phyloP scores from a whole-genome alignment of 1,284 basidiomycete species.

The Porodaedalea pini region DNA sequence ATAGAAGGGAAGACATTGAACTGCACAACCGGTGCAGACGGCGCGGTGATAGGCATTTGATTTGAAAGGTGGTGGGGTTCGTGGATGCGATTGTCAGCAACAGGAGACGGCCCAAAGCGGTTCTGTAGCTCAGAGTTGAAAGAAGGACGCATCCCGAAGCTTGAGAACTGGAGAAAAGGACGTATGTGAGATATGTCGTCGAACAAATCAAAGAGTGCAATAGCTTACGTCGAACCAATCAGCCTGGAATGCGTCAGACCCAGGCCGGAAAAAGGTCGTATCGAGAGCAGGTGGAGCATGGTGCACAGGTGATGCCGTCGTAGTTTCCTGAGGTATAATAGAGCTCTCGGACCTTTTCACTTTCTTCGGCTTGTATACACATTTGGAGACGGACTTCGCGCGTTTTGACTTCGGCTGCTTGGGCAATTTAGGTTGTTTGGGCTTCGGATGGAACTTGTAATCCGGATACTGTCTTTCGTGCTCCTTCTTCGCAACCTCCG shows the following conservation, averaged over 20 bases:
- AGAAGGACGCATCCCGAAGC: too few relatives aligned
- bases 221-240: background rate
- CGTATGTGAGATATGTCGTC: too few relatives aligned
- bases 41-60: too few relatives aligned
- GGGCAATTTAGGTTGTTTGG: background rate
- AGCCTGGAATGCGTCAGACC: background rate
- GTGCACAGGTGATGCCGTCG: background rate
- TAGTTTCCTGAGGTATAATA: background rate
- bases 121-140: too few relatives aligned
- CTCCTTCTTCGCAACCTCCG: background rate
- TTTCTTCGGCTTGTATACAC: background rate
- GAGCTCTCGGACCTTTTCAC: background rate
- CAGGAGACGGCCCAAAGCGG: too few relatives aligned
- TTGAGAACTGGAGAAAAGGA: too few relatives aligned
- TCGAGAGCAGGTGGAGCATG: background rate
- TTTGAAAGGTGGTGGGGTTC: too few relatives aligned
- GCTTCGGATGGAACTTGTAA: background rate
- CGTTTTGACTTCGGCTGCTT: background rate
- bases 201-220: too few relatives aligned
- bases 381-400: too few relatives aligned
- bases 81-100: too few relatives aligned
- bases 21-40: too few relatives aligned
- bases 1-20: too few relatives aligned
- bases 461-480: background rate
- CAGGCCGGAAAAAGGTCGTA: background rate